Conservation (phyloP, 352 stramenopile species). For the Phytophthora uliginosa region DNA sequence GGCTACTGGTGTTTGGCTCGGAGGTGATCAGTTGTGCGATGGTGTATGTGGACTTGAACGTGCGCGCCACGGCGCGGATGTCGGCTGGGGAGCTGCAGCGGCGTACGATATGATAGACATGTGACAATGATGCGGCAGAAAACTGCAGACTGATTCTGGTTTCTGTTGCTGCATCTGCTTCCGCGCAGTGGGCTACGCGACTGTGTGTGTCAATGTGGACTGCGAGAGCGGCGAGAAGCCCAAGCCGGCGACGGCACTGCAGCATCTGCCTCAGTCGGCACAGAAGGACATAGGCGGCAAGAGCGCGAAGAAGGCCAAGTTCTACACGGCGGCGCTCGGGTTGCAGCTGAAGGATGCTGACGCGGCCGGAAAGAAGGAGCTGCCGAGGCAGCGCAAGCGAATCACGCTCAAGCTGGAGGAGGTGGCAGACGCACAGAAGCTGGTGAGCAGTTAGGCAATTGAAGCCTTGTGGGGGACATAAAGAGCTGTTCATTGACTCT, state of each 20-base stretch:
- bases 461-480: not conserved
- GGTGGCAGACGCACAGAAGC: constrained; percentile 62
- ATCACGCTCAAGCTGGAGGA: constrained; percentile 86
- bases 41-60: constrained; percentile 83
- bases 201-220: constrained; percentile 73
- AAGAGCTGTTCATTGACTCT: not conserved
- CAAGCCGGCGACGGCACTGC: constrained; percentile 51
- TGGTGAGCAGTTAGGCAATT: constrained; percentile 47
- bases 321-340: constrained; percentile 54
- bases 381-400: constrained; percentile 70
- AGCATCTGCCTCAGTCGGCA: constrained; percentile 41
- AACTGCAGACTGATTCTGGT: not conserved
- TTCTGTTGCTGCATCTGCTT: constrained; percentile 1
- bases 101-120: constrained; percentile 53
- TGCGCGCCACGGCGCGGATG: constrained; percentile 60
- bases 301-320: constrained; percentile 71
- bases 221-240: constrained; percentile 60
- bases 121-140: not conserved
- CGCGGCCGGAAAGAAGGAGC: constrained; percentile 23
- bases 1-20: not conserved
- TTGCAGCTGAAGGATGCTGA: constrained; percentile 50
- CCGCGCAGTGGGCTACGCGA: constrained; percentile 70
- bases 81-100: constrained; percentile 68
- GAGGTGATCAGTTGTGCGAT: constrained; percentile 19
- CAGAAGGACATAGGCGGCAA: constrained; percentile 50